Evolutionary conservation across 23 red algal species (phyloP), one percentile per base, ranked within the genome.

Genomic region (Agarophyton chilense): DNA sequence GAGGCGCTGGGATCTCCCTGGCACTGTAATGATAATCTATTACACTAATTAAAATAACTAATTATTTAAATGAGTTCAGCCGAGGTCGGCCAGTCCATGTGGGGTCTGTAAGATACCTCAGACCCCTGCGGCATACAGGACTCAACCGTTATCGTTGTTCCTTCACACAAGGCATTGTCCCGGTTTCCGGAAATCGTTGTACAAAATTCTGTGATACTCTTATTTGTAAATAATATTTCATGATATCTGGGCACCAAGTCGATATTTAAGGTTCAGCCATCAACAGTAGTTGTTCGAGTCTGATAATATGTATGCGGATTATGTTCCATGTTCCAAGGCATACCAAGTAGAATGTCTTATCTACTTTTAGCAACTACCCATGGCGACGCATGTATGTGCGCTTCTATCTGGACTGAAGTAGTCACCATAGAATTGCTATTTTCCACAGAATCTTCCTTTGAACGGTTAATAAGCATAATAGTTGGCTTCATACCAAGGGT

Each of bases 321-420:
- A 9, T 24, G 10, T 4, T 26, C 56, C 2, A 61, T 0, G n/a
- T 84, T 55, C 80, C 55, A 84, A 41, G 80, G 80, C 80, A 84
- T 84, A 8, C 41, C 80, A 14, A 84, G 61, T 14, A 84, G 58
- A 10, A 86, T 18, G 45, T 86, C 82, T 32, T 86, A 86, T 17
- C 63, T 0, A 53, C 82, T 47, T 39, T 72, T 46, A 52, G 57
- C 62, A 24, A 73, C 58, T 19, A 55, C 45, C 45, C 43, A 86
- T 1, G 39, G 51, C 12, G 82, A 86, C 12, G 45, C 22, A 50
- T 86, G 51, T 36, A 19, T 29, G 43, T 67, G 7, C 19, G 26
- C 57, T 2, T 4, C 80, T 21, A 67, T 52, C 10, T 10, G 0
- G 6, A 67, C 0, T 36, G 63, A 2, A 17, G 26, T 57, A 2